These are phyloP conservation scores for Tolypocladium paradoxum DNA, from an alignment of 2,329 filamentous ascomycete species.

Conservation along the genomic window DNA sequence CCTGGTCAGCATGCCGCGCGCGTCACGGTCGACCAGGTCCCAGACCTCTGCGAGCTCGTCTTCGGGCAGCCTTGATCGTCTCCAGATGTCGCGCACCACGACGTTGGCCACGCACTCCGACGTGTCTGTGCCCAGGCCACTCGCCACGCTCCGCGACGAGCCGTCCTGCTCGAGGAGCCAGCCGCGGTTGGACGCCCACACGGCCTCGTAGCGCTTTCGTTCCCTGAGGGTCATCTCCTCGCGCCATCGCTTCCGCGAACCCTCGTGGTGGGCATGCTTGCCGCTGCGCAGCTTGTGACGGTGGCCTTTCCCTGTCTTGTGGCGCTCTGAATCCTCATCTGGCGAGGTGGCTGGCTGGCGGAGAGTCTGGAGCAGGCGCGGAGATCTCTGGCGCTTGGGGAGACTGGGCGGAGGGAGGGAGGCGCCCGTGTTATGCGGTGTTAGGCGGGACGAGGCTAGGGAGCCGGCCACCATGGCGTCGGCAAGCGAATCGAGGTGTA, in stretches of 20 bases:
- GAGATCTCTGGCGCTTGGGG: slow-evolving; percentile 32
- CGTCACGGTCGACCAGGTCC: slow-evolving; percentile 56
- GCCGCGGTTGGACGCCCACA: slow-evolving; percentile 76
- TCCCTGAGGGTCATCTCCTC: slow-evolving; percentile 63
- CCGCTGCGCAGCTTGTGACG: slow-evolving; percentile 41
- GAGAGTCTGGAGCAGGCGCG: slow-evolving; percentile 54
- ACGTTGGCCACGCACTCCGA: slow-evolving; percentile 52
- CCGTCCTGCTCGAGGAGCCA: slow-evolving; percentile 27
- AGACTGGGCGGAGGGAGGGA: slow-evolving; percentile 23
- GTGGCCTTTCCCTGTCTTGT: slow-evolving; percentile 31
- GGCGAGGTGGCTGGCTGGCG: slow-evolving; percentile 41
- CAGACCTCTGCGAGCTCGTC: slow-evolving; percentile 67
- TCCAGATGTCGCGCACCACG: slow-evolving; percentile 67
- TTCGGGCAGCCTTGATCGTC: slow-evolving; percentile 52
- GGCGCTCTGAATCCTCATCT: slow-evolving; percentile 43
- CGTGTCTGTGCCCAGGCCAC: slow-evolving; percentile 12
- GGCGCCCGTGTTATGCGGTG: slow-evolving; percentile 27
- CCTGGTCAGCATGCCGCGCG: slow-evolving; percentile 45
- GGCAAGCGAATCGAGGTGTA: slow-evolving; percentile 55
- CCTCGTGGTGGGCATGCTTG: slow-evolving; percentile 68
- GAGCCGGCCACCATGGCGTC: slow-evolving; percentile 67
- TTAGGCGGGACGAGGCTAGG: slow-evolving; percentile 52
- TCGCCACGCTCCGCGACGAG: slow-evolving; percentile 6
- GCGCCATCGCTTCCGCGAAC: slow-evolving; percentile 64
- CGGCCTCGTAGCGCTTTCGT: slow-evolving; percentile 70